Evolutionary conservation across 768 basidiomycete genomes (phyloP).

Genomic region (Termitomyces sp.): DNA sequence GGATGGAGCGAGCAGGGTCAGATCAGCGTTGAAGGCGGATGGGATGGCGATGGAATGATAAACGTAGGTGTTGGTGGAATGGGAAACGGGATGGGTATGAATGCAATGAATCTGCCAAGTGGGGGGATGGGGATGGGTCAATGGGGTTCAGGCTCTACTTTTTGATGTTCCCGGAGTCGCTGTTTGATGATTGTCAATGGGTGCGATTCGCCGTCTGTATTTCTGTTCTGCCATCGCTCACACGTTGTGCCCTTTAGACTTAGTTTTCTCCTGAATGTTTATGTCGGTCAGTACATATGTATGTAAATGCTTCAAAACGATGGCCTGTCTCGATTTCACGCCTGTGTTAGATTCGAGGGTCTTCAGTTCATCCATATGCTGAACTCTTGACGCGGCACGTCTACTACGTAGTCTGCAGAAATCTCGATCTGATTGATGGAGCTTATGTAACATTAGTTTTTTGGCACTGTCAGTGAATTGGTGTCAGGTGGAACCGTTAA

Average conservation of each 20-base stretch:
- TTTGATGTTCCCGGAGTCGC: conserved; percentile 5
- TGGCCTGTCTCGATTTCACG: background rate
- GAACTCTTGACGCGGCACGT: too few relatives aligned
- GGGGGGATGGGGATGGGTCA: conserved; percentile 46
- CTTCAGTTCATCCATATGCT: background rate
- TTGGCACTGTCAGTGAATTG: background rate
- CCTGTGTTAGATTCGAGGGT: background rate
- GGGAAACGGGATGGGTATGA: conserved; percentile 43
- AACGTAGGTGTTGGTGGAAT: conserved; percentile 36
- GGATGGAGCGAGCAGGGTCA: conserved; percentile 35
- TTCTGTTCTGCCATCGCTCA: background rate
- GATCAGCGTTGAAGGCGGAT: conserved; percentile 30
- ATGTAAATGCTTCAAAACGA: background rate
- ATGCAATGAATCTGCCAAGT: conserved; percentile 30
- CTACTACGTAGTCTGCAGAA: too few relatives aligned
- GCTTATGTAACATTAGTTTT: conserved; percentile 18
- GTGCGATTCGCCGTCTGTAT: background rate
- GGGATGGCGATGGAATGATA: conserved; percentile 35
- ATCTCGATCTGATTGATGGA: background rate
- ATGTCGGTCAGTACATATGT: background rate
- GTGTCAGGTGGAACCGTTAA: too few relatives aligned
- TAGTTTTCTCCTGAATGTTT: background rate
- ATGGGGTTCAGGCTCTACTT: conserved; percentile 22
- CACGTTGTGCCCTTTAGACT: too few relatives aligned
- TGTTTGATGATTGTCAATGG: background rate